A percentile compares a stretch with the other conserved stretches of the same genome.
Conservation (phyloP, 495 filamentous ascomycete species). For the Neurospora hispaniola region DNA sequence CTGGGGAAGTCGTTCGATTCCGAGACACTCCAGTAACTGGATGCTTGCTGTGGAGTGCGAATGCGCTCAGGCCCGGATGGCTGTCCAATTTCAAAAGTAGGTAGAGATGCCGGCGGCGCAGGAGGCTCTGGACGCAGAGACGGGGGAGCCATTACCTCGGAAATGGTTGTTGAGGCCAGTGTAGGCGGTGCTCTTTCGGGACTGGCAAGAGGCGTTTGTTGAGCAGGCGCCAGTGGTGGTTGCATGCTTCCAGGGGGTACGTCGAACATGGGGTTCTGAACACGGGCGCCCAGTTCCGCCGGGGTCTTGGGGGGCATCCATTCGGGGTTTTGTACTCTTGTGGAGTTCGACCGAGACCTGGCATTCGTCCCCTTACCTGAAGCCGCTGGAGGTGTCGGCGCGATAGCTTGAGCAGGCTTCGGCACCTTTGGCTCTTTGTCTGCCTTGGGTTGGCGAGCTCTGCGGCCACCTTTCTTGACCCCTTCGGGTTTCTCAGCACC, state of each 20-base stretch:
- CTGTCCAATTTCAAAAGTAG: conserved; percentile 32
- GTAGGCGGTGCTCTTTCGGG: conserved; percentile 26
- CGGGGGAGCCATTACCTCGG: conserved; percentile 40
- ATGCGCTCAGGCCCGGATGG: conserved; percentile 30
- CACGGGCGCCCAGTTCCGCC: conserved; percentile 20
- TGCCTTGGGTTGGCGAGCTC: conserved; percentile 34
- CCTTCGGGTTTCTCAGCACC: conserved; percentile 44
- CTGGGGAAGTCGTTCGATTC: conserved; percentile 76
- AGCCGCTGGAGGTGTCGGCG: conserved; percentile 27
- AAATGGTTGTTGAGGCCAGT: conserved; percentile 21
- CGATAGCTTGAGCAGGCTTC: conserved; percentile 28
- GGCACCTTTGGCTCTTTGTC: conserved; percentile 25
- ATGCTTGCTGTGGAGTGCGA: conserved; percentile 52
- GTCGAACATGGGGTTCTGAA: conserved; percentile 26
- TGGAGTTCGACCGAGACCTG: conserved; percentile 37
- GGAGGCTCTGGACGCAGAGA: conserved; percentile 39
- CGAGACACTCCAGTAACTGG: conserved; percentile 96
- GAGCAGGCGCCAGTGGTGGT: conserved; percentile 26
- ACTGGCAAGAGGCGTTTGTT: conserved; percentile 22
- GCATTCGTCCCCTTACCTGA: conserved; percentile 21
- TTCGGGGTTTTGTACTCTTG: conserved; percentile 25
- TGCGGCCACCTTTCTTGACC: conserved; percentile 30
- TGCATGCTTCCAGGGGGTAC: conserved; percentile 25
- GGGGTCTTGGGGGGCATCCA: conserved; percentile 25
- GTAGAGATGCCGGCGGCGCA: conserved; percentile 22